Conservation (phyloP, 78 protist genomes). For the Dictyostelium citrinum region DNA sequence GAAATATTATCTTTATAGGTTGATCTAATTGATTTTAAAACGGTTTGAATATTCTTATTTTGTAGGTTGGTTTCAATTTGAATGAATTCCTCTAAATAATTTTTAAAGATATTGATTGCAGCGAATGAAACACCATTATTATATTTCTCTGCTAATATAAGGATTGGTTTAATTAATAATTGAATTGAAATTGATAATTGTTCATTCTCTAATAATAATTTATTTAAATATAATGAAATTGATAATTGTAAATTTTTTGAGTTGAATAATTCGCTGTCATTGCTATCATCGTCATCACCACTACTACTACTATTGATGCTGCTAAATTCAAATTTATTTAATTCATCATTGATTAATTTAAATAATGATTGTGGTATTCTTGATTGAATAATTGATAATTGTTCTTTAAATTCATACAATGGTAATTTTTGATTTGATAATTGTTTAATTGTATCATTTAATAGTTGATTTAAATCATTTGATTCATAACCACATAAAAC, state of each 20-base stretch:
- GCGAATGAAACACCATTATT: conserved; percentile 28
- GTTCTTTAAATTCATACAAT: conserved; percentile 73
- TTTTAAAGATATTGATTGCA: not conserved
- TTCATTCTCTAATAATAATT: conserved; percentile 42
- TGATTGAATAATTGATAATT: conserved; percentile 61
- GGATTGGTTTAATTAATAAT: conserved; percentile 10
- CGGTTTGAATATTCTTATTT: conserved; percentile 25
- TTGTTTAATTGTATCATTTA: conserved; percentile 30
- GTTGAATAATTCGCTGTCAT: not conserved
- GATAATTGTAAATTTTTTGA: not conserved
- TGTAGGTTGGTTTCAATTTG: not conserved
- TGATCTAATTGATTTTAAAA: conserved; percentile 32
- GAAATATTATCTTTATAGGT: conserved; percentile 26
- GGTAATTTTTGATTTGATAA: conserved; percentile 72
- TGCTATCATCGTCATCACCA: not conserved
- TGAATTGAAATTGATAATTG: not conserved
- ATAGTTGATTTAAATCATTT: not conserved
- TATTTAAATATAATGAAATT: conserved; percentile 13
- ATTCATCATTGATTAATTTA: conserved; percentile 36
- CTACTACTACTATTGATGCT: not conserved
- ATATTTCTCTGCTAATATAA: conserved; percentile 13
- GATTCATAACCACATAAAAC: conserved; percentile 74
- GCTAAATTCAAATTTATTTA: not conserved
- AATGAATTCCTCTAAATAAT: conserved; percentile 48
- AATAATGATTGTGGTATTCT: conserved; percentile 78